Conservation (phyloP, 2,329 filamentous ascomycete species). For the Xylariales sp. region DNA sequence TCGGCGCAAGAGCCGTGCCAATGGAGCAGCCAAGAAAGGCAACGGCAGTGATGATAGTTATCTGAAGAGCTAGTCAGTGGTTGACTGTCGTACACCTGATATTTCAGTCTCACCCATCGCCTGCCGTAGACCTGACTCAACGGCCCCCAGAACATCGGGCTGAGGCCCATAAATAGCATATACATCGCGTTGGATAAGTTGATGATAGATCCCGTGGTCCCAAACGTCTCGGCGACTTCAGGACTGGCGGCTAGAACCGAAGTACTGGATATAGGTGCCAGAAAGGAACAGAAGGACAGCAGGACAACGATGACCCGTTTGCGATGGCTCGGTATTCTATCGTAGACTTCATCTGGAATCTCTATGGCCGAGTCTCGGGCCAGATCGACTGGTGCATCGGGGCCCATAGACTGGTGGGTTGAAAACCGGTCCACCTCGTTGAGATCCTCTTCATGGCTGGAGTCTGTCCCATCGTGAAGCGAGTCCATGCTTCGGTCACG, state of each 20-base stretch:
- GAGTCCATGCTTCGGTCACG: conserved; percentile 3
- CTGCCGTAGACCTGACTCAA: conserved; percentile 62
- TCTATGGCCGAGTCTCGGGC: conserved; percentile 28
- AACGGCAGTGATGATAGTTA: conserved; percentile 53
- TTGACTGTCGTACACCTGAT: background rate
- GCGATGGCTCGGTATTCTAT: conserved; percentile 53
- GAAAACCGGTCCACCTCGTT: conserved; percentile 25
- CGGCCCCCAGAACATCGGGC: conserved; percentile 67
- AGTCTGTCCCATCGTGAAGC: conserved; percentile 12
- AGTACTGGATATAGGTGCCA: conserved; percentile 71
- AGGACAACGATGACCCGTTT: conserved; percentile 66
- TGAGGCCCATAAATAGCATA: conserved; percentile 66
- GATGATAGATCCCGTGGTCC: conserved; percentile 63
- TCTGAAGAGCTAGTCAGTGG: conserved; percentile 29
- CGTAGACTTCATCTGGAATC: conserved; percentile 56
- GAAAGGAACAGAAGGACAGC: conserved; percentile 69
- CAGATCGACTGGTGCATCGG: conserved; percentile 25
- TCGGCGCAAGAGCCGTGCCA: conserved; percentile 67
- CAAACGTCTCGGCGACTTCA: conserved; percentile 63
- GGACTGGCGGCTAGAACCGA: conserved; percentile 69
- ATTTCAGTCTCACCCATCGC: conserved; percentile 39
- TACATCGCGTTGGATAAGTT: conserved; percentile 71
- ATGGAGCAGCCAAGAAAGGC: conserved; percentile 67
- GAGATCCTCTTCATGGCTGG: too few species aligned
- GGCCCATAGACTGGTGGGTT: conserved; percentile 25